Base-by-base conservation (phyloP, 148 eudicot species). In the Persicaria maculosa region DNA sequence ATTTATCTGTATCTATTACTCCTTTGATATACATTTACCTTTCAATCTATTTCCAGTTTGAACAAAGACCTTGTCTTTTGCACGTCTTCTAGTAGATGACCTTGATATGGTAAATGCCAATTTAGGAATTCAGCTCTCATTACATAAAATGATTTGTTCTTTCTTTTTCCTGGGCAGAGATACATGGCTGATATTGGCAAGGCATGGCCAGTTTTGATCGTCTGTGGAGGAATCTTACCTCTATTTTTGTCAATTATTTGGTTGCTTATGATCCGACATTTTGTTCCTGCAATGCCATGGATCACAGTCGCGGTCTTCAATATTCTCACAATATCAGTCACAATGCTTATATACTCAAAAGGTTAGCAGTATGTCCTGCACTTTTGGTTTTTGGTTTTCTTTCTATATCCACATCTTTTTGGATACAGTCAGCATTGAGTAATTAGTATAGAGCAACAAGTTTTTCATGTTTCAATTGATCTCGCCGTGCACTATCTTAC, bases 281-380 rank as follows among this genome's bases (percentile, higher is more conserved):
- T 95, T 83, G 97, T 92, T 68, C 75, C 89, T 77, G 99, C 88
- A 74, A 95, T 95, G 99, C 97, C 97, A 43, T 95, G 99, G 99
- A 84, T 95, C 50, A 95, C 97, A 14, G 97, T 95, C 74, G 45
- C 78, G 59, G 80, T 95, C 73, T 92, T 95, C 71, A 92, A 95
- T 79, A 65, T 89, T 74, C 93, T 95, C 75, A 79, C 92, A n/a
- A 77, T 92, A 80, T 87, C 99, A 25, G 87, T 92, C 74, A 92
- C 97, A 46, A 89, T 95, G 93, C 83, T 95, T 44, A 83, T 86
- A 79, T 95, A 92, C 83, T 79, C 88, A 61, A 88, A 95, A 95
- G 99, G 99, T 95, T 61, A 72, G 89, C 19, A 20, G 65, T 75
- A 62, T 80, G 20, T 68, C 83, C 68, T 58, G 11, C 19, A 44